phyloP scores from a whole-genome alignment of 257 asterid genomes.

The Gentiana straminea region DNA sequence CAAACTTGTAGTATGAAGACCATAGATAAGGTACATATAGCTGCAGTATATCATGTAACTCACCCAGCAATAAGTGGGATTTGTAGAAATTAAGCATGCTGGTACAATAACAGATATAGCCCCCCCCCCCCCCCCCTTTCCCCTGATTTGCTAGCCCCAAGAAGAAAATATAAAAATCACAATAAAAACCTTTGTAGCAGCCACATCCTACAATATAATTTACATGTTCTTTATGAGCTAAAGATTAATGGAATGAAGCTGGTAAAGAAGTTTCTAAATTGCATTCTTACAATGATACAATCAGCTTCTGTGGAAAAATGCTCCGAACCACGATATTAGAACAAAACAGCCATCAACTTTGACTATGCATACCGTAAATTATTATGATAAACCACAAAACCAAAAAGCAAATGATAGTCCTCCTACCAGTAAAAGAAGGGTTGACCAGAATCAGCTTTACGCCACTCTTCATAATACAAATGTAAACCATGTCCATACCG shows the following conservation, averaged over 20 bases:
- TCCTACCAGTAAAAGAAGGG: constrained; percentile 93
- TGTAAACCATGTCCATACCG: constrained; percentile 92
- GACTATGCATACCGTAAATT: neutral
- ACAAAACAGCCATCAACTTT: constrained; percentile 5
- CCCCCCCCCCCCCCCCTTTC: no score
- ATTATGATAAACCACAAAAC: neutral
- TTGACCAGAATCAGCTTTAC: constrained; percentile 67
- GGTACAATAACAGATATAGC: no score
- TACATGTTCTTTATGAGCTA: no score
- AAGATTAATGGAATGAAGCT: no score
- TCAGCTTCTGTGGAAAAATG: neutral
- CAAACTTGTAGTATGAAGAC: no score
- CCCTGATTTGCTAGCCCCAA: no score
- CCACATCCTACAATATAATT: no score
- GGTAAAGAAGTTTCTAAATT: neutral
- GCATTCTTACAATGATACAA: neutral
- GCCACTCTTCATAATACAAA: constrained; percentile 72
- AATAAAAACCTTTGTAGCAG: neutral
- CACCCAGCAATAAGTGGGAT: no score
- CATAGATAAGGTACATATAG: no score
- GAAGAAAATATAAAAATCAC: neutral
- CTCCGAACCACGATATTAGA: neutral
- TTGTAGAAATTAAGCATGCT: no score
- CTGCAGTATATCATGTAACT: no score
- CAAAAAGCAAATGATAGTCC: constrained; percentile 1